phyloP scores from a whole-genome alignment of 176 grass and related monocot genomes.

The Oryza nivara region DNA sequence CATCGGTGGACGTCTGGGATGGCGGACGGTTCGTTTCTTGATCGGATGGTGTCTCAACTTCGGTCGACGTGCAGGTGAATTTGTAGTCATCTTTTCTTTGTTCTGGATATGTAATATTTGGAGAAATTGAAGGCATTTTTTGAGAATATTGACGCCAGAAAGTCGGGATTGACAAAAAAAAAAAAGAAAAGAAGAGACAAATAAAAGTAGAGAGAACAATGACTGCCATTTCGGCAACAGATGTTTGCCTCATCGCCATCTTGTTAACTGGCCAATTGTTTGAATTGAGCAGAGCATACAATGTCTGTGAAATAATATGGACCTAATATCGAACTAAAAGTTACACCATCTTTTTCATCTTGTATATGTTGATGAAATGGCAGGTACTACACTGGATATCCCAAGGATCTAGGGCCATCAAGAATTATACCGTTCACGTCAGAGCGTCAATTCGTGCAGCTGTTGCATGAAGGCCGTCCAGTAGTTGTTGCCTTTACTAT shows the following conservation, averaged over 20 bases:
- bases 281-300: not conserved
- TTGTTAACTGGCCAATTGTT: not conserved
- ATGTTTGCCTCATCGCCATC: not conserved
- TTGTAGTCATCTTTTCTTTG: conserved; percentile 1
- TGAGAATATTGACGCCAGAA: not conserved
- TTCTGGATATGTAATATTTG: not conserved
- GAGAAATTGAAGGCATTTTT: not conserved
- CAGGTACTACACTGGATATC: conserved; percentile 97
- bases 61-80: conserved; percentile 68
- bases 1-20: conserved; percentile 2
- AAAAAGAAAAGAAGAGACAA: not conserved
- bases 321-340: not conserved
- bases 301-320: not conserved
- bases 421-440: conserved; percentile 83
- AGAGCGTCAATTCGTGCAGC: conserved; percentile 81
- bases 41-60: conserved; percentile 77
- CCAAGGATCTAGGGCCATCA: conserved; percentile 85
- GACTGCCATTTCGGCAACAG: not conserved
- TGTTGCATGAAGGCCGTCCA: conserved; percentile 82
- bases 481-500: conserved; percentile 95
- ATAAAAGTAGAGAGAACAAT: not conserved
- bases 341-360: not conserved
- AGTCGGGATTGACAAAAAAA: not conserved
- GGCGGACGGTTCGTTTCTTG: conserved; percentile 59
- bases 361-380: conserved; percentile 32